Conservation (phyloP, 2,329 filamentous ascomycete genomes). For the Tolypocladium guangdongense region DNA sequence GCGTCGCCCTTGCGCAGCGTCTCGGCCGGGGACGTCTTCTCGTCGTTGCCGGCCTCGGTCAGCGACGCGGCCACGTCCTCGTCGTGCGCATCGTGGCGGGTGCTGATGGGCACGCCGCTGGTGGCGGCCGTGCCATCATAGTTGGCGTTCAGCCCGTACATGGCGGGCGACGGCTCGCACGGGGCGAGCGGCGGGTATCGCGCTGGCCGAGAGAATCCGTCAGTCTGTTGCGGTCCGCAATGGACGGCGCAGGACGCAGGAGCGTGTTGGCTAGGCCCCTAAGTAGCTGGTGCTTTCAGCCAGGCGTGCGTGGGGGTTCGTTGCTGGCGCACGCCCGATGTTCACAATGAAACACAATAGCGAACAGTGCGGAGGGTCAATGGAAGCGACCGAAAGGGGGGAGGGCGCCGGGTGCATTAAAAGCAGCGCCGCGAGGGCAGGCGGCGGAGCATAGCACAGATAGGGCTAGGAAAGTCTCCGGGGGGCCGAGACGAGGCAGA, state of each 20-base stretch:
- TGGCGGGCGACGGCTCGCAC: slow-evolving; percentile 3
- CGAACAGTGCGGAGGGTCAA: background rate
- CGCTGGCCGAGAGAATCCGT: background rate
- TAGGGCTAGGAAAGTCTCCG: background rate
- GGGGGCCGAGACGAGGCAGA: background rate
- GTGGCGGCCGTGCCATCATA: slow-evolving; percentile 37
- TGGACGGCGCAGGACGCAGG: background rate
- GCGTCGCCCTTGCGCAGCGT: slow-evolving; percentile 19
- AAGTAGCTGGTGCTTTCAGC: background rate
- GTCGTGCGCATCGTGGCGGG: slow-evolving; percentile 12
- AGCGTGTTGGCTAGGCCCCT: background rate
- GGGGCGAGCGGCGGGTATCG: background rate
- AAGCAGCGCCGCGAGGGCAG: background rate
- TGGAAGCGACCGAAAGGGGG: too few species aligned
- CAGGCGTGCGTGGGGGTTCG: background rate
- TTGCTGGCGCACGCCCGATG: background rate
- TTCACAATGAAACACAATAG: background rate
- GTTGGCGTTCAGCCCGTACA: slow-evolving; percentile 24
- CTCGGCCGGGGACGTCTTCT: slow-evolving; percentile 16
- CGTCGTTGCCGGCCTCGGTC: slow-evolving; percentile 22
- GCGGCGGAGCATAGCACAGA: background rate
- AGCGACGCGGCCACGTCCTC: slow-evolving; percentile 19
- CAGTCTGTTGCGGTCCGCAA: background rate
- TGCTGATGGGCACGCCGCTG: slow-evolving; percentile 24
- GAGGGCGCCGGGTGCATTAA: background rate